These are phyloP conservation scores for Aphanomyces cochlioides DNA, from an alignment of 352 stramenopile genomes.

Conservation along the genomic window DNA sequence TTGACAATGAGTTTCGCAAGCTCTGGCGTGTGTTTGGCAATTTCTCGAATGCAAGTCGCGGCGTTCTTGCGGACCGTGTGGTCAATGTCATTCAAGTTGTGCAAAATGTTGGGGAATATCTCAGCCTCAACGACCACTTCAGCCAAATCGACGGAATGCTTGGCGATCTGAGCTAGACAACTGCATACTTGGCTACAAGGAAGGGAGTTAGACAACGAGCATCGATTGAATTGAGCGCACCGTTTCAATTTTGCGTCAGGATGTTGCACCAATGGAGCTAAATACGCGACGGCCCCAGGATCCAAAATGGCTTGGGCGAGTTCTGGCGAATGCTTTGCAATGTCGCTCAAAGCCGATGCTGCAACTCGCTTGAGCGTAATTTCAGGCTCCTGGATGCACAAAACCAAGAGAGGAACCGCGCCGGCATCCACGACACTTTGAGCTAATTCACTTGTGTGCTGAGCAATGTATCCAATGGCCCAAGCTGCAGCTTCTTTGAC, in stretches of 20 bases:
- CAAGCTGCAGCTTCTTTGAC: constrained; percentile 94
- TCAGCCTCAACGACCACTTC: constrained; percentile 95
- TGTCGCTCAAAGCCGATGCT: constrained; percentile 89
- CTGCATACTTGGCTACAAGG: constrained; percentile 64
- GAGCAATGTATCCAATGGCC: constrained; percentile 94
- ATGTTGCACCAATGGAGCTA: constrained; percentile 92
- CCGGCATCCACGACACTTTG: constrained; percentile 92
- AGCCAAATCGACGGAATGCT: constrained; percentile 93
- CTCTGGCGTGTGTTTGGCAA: constrained; percentile 94
- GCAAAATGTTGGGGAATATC: constrained; percentile 95
- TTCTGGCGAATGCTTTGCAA: constrained; percentile 94
- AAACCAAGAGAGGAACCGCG: constrained; percentile 89
- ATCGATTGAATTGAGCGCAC: constrained; percentile 34
- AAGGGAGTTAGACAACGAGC: too few relatives aligned
- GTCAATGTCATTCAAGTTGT: constrained; percentile 93
- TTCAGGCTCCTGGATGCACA: constrained; percentile 95
- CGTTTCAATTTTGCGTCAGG: constrained; percentile 93
- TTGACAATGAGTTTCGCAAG: constrained; percentile 95
- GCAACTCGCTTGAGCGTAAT: constrained; percentile 93
- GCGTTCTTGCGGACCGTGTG: constrained; percentile 94
- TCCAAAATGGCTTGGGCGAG: constrained; percentile 92
- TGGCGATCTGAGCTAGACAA: constrained; percentile 92
- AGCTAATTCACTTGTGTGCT: constrained; percentile 91
- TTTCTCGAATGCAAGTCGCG: constrained; percentile 92
- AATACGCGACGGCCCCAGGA: constrained; percentile 88